Conservation (phyloP, 2,329 filamentous ascomycete species). For the Trichoderma sp. region DNA sequence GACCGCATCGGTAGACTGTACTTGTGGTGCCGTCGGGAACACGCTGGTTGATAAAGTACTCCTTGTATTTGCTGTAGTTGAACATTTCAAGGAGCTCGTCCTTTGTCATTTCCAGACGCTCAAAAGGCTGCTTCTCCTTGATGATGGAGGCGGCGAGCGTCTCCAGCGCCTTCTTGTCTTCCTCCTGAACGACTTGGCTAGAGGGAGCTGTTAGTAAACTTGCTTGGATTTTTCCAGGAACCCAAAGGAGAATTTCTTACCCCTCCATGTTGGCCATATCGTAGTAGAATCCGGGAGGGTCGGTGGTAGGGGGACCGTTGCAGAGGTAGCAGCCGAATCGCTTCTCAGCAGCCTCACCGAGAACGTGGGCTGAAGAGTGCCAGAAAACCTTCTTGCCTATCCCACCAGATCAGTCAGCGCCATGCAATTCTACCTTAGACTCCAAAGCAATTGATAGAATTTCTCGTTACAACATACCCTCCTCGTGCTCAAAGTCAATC, state of each 20-base stretch:
- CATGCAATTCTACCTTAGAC: neutral
- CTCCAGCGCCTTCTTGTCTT: constrained; percentile 85
- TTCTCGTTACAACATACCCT: constrained; percentile 29
- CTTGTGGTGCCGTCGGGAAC: constrained; percentile 82
- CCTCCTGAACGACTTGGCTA: constrained; percentile 66
- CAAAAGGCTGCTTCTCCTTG: constrained; percentile 95
- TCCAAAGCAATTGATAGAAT: neutral
- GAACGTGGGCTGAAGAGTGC: constrained; percentile 92
- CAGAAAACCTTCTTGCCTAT: constrained; percentile 90
- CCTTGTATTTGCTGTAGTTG: constrained; percentile 96
- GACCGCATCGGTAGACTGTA: constrained; percentile 92
- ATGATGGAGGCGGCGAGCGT: constrained; percentile 77
- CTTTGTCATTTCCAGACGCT: constrained; percentile 85
- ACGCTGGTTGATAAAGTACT: constrained; percentile 77
- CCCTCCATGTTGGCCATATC: constrained; percentile 70
- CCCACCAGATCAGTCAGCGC: constrained; percentile 12
- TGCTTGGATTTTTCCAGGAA: neutral
- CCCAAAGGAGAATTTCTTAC: constrained; percentile 23
- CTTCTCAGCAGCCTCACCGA: constrained; percentile 91
- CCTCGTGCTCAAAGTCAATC: constrained; percentile 67
- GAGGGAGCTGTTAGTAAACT: constrained; percentile 39
- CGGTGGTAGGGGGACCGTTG: constrained; percentile 86
- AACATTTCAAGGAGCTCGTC: constrained; percentile 93
- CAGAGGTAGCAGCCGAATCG: constrained; percentile 89
- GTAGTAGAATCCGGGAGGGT: constrained; percentile 82